phyloP scores from a whole-genome alignment of 1,284 basidiomycete species.

The Entoloma clypeatum region DNA sequence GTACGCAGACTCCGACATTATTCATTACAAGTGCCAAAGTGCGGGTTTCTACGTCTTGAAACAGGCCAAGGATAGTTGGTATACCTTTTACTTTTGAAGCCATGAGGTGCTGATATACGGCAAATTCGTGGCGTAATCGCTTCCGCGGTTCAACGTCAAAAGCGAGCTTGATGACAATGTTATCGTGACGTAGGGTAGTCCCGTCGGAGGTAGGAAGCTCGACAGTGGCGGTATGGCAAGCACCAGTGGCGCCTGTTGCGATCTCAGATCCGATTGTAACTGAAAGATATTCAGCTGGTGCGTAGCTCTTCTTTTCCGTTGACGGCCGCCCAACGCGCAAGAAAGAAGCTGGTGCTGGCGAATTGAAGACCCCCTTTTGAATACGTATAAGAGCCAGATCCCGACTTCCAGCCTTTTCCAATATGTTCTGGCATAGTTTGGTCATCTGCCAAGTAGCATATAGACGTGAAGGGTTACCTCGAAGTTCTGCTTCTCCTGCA shows the following conservation, averaged over 20 bases:
- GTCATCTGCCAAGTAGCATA: background rate
- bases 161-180: constrained; percentile 13
- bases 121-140: constrained; percentile 8
- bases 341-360: constrained; percentile 9
- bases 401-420: background rate
- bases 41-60: constrained; percentile 7
- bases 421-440: constrained; percentile 4
- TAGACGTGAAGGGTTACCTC: background rate
- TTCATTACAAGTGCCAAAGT: constrained; percentile 13
- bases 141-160: background rate
- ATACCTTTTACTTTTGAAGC: constrained; percentile 4
- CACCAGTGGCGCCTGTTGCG: constrained; percentile 1
- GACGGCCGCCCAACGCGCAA: background rate
- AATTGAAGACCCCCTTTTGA: constrained; percentile 12
- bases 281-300: constrained; percentile 6
- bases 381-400: constrained; percentile 10
- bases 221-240: background rate
- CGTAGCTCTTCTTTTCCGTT: background rate
- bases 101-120: constrained; percentile 10
- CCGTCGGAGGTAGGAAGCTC: constrained; percentile 7
- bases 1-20: constrained; percentile 10
- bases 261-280: constrained; percentile 5
- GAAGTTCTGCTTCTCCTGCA: background rate
- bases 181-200: constrained; percentile 1
- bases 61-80: constrained; percentile 11